Conservation (phyloP, 2,329 filamentous ascomycete species). For the Colletotrichum higginsianum region DNA sequence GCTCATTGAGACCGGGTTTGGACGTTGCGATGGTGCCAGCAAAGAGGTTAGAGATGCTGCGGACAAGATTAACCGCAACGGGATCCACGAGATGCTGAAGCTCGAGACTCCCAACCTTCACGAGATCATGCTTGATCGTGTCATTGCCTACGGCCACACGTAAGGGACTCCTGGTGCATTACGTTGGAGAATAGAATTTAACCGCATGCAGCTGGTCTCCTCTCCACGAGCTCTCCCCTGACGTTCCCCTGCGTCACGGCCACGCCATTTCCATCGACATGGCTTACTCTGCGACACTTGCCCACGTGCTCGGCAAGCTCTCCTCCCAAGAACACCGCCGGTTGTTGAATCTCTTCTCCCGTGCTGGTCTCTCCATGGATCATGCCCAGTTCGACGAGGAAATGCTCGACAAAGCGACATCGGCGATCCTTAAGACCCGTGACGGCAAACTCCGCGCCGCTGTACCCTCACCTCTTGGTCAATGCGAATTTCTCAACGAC, state of each 20-base stretch:
- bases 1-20: conserved; percentile 76
- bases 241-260: conserved; percentile 78
- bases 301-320: conserved; percentile 74
- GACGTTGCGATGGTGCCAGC: conserved; percentile 69
- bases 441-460: conserved; percentile 78
- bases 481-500: conserved; percentile 79
- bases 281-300: conserved; percentile 80
- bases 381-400: conserved; percentile 77
- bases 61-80: conserved; percentile 77
- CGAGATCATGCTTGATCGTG: conserved; percentile 79
- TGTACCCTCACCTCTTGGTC: conserved; percentile 77
- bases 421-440: conserved; percentile 79
- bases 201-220: conserved; percentile 72
- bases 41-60: conserved; percentile 72
- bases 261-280: conserved; percentile 84
- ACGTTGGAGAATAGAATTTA: conserved; percentile 9
- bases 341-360: conserved; percentile 77
- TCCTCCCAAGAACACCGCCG: conserved; percentile 72
- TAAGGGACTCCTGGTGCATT: conserved; percentile 50
- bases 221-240: conserved; percentile 78
- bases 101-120: conserved; percentile 81
- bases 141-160: conserved; percentile 83
- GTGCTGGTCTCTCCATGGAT: conserved; percentile 80
- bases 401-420: conserved; percentile 75
- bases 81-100: conserved; percentile 81